These are phyloP conservation scores for Globisporangium nodosum DNA, from an alignment of 352 stramenopile species.

Conservation along the genomic window DNA sequence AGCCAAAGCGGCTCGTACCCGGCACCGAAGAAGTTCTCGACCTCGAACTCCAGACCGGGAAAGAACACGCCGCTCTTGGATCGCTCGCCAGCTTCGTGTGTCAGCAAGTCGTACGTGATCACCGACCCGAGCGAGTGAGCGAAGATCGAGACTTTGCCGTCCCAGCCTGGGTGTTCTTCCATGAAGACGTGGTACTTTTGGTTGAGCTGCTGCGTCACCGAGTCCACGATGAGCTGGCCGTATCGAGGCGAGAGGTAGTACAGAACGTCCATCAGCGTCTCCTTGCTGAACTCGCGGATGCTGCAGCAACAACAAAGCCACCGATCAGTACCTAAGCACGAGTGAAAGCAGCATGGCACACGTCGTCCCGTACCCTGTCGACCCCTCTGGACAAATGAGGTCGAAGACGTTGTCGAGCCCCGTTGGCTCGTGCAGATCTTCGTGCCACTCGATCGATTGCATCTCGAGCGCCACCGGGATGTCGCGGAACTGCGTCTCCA, in stretches of 20 bases:
- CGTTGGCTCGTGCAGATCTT: conserved; percentile 82
- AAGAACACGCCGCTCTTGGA: conserved; percentile 69
- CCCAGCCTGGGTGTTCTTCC: conserved; percentile 80
- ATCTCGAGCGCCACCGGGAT: conserved; percentile 82
- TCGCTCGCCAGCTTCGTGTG: conserved; percentile 55
- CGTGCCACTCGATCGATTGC: conserved; percentile 89
- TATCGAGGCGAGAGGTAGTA: conserved; percentile 91
- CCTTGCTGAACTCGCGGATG: conserved; percentile 91
- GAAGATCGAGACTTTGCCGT: conserved; percentile 88
- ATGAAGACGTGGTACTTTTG: conserved; percentile 90
- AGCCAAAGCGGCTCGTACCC: conserved; percentile 30
- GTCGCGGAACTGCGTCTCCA: conserved; percentile 77
- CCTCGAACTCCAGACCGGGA: conserved; percentile 73
- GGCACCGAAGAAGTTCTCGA: conserved; percentile 84
- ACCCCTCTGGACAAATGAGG: conserved; percentile 73
- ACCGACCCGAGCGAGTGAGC: conserved; percentile 88
- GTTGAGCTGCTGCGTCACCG: conserved; percentile 84
- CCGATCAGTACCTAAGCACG: background rate
- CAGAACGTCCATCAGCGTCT: conserved; percentile 92
- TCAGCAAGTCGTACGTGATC: conserved; percentile 91
- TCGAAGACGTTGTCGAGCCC: conserved; percentile 83
- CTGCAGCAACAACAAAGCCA: conserved; percentile 17
- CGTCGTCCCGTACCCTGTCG: conserved; percentile 37
- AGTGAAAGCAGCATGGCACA: background rate
- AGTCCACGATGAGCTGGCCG: conserved; percentile 89